These are phyloP conservation scores for Pleurotus pulmonarius DNA, from an alignment of 768 basidiomycete genomes.

Conservation along the genomic window DNA sequence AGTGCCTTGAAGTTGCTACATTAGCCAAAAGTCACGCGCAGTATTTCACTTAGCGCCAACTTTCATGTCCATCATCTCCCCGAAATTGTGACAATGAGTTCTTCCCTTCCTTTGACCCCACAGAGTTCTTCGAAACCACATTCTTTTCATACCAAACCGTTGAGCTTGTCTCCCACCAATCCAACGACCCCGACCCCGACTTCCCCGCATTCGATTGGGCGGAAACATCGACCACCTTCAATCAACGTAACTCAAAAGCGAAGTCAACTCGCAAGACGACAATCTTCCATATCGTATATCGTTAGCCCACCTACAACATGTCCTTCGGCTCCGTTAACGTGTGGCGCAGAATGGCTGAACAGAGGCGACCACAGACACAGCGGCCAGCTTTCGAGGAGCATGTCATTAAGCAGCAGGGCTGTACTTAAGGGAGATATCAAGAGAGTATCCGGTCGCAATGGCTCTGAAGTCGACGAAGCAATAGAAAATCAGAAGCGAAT, in stretches of 20 bases:
- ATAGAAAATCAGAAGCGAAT: neutral
- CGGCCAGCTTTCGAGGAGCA: neutral
- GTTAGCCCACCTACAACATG: slow-evolving; percentile 3
- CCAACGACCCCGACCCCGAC: neutral
- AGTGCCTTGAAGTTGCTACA: too few relatives aligned
- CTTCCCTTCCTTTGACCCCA: slow-evolving; percentile 1
- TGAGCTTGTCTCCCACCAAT: neutral
- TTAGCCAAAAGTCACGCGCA: too few relatives aligned
- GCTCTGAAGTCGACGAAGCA: neutral
- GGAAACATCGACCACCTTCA: slow-evolving; percentile 3
- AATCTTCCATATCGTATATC: slow-evolving; percentile 7
- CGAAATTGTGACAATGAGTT: neutral
- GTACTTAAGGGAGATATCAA: neutral
- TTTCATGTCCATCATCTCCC: neutral
- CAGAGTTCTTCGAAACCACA: slow-evolving; percentile 1
- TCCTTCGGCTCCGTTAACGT: neutral
- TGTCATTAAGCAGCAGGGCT: neutral
- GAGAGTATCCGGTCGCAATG: neutral
- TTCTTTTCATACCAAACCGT: neutral
- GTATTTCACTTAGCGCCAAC: neutral
- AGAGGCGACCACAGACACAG: neutral
- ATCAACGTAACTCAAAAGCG: neutral
- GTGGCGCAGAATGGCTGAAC: neutral
- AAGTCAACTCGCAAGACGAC: neutral
- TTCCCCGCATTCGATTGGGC: neutral